Conservation (phyloP, 148 eudicot genomes). For the Persicaria maculosa region DNA sequence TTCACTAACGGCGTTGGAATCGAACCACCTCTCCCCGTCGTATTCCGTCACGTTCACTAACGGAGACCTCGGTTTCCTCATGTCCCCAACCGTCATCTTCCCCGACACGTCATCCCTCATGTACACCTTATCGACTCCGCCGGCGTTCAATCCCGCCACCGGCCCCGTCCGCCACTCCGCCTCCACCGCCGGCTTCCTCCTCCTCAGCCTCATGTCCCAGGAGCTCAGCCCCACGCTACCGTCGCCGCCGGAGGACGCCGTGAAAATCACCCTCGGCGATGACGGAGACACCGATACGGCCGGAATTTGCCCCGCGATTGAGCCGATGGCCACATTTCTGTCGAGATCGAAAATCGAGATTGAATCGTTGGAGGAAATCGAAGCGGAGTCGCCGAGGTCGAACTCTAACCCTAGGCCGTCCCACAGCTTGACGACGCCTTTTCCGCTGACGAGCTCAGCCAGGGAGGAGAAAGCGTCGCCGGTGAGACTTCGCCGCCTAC, state of each 20-base stretch:
- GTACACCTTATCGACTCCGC: slow-evolving; percentile 44
- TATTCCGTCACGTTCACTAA: slow-evolving; percentile 21
- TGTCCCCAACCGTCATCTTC: slow-evolving; percentile 39
- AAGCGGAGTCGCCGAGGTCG: slow-evolving; percentile 18
- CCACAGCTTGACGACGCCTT: slow-evolving; percentile 70
- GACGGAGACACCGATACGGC: slow-evolving; percentile 19
- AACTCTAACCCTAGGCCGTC: slow-evolving; percentile 42
- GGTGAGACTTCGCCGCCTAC: slow-evolving; percentile 19
- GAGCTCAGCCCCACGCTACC: slow-evolving; percentile 30
- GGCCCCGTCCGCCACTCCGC: slow-evolving; percentile 34
- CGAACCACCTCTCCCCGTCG: slow-evolving; percentile 17
- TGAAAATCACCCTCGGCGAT: slow-evolving; percentile 24
- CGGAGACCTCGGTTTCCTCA: slow-evolving; percentile 43
- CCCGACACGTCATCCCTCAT: slow-evolving; percentile 35
- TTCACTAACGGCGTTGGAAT: slow-evolving; percentile 7
- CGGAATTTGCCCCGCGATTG: slow-evolving; percentile 28
- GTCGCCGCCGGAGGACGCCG: slow-evolving; percentile 20
- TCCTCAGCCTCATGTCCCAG: slow-evolving; percentile 29
- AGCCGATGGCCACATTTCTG: slow-evolving; percentile 12
- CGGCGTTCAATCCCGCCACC: slow-evolving; percentile 20
- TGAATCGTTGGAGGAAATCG: slow-evolving; percentile 12
- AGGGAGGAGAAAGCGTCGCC: slow-evolving; percentile 31
- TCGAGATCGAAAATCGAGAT: slow-evolving; percentile 37
- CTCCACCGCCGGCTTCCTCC: slow-evolving; percentile 17
- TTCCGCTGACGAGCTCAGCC: slow-evolving; percentile 45